Evolutionary conservation across 768 basidiomycete genomes (phyloP).

Genomic region (Chiua virens): DNA sequence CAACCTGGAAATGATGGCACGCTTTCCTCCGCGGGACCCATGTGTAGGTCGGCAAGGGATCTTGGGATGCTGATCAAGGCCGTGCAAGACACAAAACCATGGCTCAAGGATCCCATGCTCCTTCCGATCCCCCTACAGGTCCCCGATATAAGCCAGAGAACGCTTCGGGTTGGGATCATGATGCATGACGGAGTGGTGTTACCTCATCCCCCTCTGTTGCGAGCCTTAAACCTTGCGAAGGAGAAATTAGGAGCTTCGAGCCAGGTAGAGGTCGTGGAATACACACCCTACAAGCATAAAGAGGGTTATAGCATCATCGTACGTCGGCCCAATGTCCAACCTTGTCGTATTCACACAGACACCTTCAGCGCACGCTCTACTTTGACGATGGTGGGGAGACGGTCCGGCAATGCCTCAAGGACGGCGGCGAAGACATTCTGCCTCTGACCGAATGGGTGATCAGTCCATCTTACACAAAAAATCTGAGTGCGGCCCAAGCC

Average conservation of each 20-base stretch:
- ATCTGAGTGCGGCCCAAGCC: conserved; percentile 21
- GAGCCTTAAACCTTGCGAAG: conserved; percentile 40
- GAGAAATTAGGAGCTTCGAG: conserved; percentile 34
- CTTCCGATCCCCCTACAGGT: conserved; percentile 30
- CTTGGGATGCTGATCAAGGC: conserved; percentile 20
- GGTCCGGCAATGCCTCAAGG: conserved; percentile 19
- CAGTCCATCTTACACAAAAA: conserved; percentile 24
- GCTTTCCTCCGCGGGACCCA: conserved; percentile 18
- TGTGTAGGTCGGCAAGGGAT: conserved; percentile 29
- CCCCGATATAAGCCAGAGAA: conserved; percentile 25
- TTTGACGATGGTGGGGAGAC: conserved; percentile 39
- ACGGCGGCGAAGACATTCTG: conserved; percentile 35
- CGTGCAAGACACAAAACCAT: conserved; percentile 37
- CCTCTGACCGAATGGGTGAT: conserved; percentile 40
- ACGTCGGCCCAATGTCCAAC: conserved; percentile 1
- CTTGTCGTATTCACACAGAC: background rate
- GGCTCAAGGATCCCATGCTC: conserved; percentile 38
- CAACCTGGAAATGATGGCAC: conserved; percentile 26
- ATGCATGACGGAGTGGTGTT: conserved; percentile 37
- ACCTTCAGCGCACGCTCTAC: conserved; percentile 35
- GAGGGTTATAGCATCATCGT: conserved; percentile 34
- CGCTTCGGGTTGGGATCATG: conserved; percentile 29
- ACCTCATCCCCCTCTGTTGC: conserved; percentile 42
- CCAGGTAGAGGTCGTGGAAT: conserved; percentile 38
- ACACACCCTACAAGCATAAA: conserved; percentile 35